A percentile compares a stretch with the other conserved stretches of the same genome.
Conservation (phyloP, 2,329 filamentous ascomycete genomes). For the Xylaria sp. region DNA sequence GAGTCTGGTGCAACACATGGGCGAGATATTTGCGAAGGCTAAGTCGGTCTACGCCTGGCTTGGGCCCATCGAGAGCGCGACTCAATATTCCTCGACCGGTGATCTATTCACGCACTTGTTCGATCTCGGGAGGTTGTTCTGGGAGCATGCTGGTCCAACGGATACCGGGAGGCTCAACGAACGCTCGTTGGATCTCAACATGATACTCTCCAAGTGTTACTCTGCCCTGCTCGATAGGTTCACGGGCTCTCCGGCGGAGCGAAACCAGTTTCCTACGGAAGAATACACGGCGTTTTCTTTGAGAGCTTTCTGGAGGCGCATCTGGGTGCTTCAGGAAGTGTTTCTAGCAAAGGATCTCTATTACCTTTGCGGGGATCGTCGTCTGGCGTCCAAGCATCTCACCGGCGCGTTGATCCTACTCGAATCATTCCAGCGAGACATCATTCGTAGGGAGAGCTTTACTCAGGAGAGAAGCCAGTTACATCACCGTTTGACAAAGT, state of each 20-base stretch:
- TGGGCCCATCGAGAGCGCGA: slow-evolving; percentile 9
- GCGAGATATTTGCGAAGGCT: slow-evolving; percentile 28
- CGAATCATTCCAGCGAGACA: slow-evolving; percentile 25
- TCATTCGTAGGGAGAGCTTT: slow-evolving; percentile 5
- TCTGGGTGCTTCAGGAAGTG: slow-evolving; percentile 37
- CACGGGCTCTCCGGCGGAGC: not conserved
- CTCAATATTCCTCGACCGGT: slow-evolving; percentile 1
- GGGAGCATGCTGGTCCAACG: slow-evolving; percentile 17
- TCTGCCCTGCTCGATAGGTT: slow-evolving; percentile 7
- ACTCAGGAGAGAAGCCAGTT: not conserved
- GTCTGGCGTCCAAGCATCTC: slow-evolving; percentile 10
- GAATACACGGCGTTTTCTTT: slow-evolving; percentile 25
- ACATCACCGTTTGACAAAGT: slow-evolving; percentile 2
- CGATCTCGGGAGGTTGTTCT: slow-evolving; percentile 25
- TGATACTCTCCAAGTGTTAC: slow-evolving; percentile 19
- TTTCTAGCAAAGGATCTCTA: slow-evolving; percentile 28
- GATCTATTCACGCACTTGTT: slow-evolving; percentile 21
- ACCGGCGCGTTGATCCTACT: slow-evolving; percentile 31
- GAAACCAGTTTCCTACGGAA: slow-evolving; percentile 21
- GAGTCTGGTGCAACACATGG: slow-evolving; percentile 28
- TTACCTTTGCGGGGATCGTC: slow-evolving; percentile 24
- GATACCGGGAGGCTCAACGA: slow-evolving; percentile 9
- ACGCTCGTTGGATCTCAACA: slow-evolving; percentile 15
- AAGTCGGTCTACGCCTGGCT: slow-evolving; percentile 31
- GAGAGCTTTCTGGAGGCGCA: slow-evolving; percentile 27